phyloP scores from a whole-genome alignment of 306 rosid species.

The Vigna mungo region DNA sequence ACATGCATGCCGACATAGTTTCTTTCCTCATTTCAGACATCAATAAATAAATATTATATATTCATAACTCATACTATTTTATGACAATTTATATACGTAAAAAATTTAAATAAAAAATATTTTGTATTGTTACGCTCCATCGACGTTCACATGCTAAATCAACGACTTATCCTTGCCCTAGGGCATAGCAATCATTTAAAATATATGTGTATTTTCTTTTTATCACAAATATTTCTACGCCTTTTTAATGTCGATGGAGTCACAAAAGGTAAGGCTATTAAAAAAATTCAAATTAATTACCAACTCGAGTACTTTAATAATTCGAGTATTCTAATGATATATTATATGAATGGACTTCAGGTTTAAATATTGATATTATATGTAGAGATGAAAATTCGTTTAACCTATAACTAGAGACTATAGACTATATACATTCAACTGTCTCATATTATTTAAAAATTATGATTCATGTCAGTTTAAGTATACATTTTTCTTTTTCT shows the following conservation, averaged over 20 bases:
- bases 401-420: too few species aligned
- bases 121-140: not conserved
- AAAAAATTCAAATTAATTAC: not conserved
- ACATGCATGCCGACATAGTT: conserved; percentile 50
- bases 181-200: not conserved
- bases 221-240: not conserved
- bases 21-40: not conserved
- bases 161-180: not conserved
- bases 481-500: too few species aligned
- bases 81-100: not conserved
- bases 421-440: too few species aligned
- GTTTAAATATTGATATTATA: too few species aligned
- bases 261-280: not conserved
- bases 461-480: too few species aligned
- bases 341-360: too few species aligned
- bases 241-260: too few species aligned
- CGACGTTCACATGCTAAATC: conserved; percentile 4
- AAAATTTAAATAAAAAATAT: not conserved
- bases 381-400: too few species aligned
- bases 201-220: not conserved
- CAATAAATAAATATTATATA: not conserved
- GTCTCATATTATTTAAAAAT: too few species aligned
- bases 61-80: not conserved
- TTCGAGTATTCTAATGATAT: too few species aligned
- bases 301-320: too few species aligned